A percentile compares a stretch with the other conserved stretches of the same genome.
Evolutionary conservation across 192 early-diverging fungal genomes (phyloP).

Genomic region (Coemansia sp.): DNA sequence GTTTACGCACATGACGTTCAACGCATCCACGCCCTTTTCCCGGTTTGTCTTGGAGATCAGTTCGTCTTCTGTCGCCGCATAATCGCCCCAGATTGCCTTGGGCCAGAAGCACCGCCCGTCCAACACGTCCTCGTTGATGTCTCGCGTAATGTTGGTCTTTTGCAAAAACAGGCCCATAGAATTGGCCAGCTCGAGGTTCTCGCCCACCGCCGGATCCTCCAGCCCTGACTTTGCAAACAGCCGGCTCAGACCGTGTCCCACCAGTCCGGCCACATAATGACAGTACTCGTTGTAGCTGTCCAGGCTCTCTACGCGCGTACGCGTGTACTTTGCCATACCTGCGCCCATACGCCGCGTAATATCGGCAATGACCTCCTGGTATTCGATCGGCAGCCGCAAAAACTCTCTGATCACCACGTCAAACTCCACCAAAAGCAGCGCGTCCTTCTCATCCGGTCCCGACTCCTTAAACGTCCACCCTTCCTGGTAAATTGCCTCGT

Average conservation of each 20-base stretch:
- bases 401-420: slow-evolving; percentile 90
- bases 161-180: slow-evolving; percentile 98
- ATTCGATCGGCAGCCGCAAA: slow-evolving; percentile 66
- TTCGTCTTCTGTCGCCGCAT: slow-evolving; percentile 69
- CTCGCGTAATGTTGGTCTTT: slow-evolving; percentile 97
- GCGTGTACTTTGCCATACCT: slow-evolving; percentile 91
- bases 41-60: slow-evolving; percentile 70
- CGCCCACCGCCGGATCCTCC: slow-evolving; percentile 61
- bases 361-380: slow-evolving; percentile 85
- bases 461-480: slow-evolving; percentile 82
- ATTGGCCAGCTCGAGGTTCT: slow-evolving; percentile 67
- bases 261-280: slow-evolving; percentile 96
- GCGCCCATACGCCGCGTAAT: slow-evolving; percentile 90
- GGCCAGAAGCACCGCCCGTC: slow-evolving; percentile 97
- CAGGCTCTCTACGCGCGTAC: slow-evolving; percentile 64
- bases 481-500: slow-evolving; percentile 72
- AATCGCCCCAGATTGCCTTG: slow-evolving; percentile 86
- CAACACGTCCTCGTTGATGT: slow-evolving; percentile 86
- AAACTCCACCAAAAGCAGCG: slow-evolving; percentile 84
- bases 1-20: slow-evolving; percentile 88
- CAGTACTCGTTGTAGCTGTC: slow-evolving; percentile 97
- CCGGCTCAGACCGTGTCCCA: slow-evolving; percentile 88
- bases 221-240: slow-evolving; percentile 87
- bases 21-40: slow-evolving; percentile 69
- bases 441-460: slow-evolving; percentile 94